Evolutionary conservation across 164 flowering plant species (phyloP), one percentile per base, ranked within the genome.

Genomic region (Tetrastigma voinierianum): DNA sequence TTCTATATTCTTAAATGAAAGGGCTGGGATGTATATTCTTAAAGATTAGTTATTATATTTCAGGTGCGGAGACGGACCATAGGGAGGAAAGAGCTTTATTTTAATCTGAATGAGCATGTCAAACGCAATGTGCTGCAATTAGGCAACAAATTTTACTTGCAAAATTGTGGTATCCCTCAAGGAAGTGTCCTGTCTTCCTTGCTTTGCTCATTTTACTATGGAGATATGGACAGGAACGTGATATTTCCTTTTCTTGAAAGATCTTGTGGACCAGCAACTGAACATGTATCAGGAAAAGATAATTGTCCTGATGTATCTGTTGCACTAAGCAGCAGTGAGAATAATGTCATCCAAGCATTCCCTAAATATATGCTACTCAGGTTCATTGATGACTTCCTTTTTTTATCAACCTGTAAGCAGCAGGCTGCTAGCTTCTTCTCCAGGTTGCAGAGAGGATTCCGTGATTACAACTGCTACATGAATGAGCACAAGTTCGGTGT

Each of bases 141-240:
- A 0, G 84, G 75, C 69, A 69, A 67, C 48, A 59, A 72, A 8
- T 88, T 89, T 55, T 91, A 83, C 69, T 67, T 88, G 79, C 98
- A 91, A 80, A 59, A 66, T 32, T 81, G 79, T 49, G 99, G 98
- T 48, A 96, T 96, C 51, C 81, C 97, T 64, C 99, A 96, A 74
- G 99, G 99, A 76, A 87, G 98, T 72, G 72, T 83, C n/a, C 18
- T 91, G 59, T 93, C 99, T 9, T 63, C 97, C 73, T 71, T 89
- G 67, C 89, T 96, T 44, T 96, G 97, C 79, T 90, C 96, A 55
- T 83, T 86, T 70, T 96, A 93, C 75, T 91, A 78, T 76, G 99
- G 89, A 18, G 81, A 86, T 77, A 54, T 93, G 67, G 99, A 96
- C 70, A 82, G 70, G 59, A 81, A 77, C 44, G 76, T 82, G 57